Conservation (phyloP, 192 early-diverging fungal species). For the Backusella westeae region DNA sequence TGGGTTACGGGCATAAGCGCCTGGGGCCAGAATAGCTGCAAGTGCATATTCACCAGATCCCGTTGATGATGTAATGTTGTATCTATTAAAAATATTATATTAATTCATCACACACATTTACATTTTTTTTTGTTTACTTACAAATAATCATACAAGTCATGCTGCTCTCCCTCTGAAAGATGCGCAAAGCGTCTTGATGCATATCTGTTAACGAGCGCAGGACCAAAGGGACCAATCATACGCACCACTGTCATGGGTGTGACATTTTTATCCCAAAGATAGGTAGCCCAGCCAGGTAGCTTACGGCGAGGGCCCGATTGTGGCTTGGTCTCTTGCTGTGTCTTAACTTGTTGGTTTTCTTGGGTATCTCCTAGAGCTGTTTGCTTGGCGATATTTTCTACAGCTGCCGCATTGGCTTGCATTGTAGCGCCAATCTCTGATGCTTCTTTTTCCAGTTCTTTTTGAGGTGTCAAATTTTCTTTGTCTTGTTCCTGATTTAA, state of each 20-base stretch:
- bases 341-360: neutral
- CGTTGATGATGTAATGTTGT: conserved; percentile 71
- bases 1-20: conserved; percentile 78
- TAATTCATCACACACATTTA: too few species aligned
- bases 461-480: conserved; percentile 9
- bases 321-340: neutral
- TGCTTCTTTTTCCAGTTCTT: conserved; percentile 29
- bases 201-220: conserved; percentile 50
- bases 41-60: conserved; percentile 86
- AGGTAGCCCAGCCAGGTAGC: conserved; percentile 29
- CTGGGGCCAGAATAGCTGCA: conserved; percentile 69
- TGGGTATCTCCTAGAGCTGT: neutral
- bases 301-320: neutral
- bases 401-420: conserved; percentile 26
- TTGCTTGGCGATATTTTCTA: neutral
- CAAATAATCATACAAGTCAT: conserved; percentile 73
- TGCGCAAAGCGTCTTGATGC: conserved; percentile 60
- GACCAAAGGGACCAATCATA: conserved; percentile 73
- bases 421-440: conserved; percentile 23
- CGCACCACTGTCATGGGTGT: conserved; percentile 84
- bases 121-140: conserved; percentile 22
- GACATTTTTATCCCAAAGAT: conserved; percentile 77
- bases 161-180: conserved; percentile 63
- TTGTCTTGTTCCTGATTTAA: conserved; percentile 19
- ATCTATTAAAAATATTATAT: conserved; percentile 19